Evolutionary conservation across 129 eudicot species (phyloP).

Genomic region (Erigeron canadensis): DNA sequence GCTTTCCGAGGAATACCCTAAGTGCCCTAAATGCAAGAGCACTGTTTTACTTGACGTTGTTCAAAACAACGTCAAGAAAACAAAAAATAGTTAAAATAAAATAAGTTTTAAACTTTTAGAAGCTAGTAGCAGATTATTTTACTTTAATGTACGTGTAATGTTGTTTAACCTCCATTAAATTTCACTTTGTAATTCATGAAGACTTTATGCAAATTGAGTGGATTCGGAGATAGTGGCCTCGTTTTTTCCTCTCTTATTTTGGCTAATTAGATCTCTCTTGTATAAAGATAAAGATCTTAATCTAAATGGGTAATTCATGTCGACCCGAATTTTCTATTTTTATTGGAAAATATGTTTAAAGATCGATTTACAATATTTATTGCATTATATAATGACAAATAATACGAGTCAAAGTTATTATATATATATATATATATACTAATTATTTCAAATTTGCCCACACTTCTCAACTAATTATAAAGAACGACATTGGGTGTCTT

Average conservation of each 20-base stretch:
- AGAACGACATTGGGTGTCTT: too few species aligned
- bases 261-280: too few species aligned
- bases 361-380: too few species aligned
- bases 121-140: constrained; percentile 21
- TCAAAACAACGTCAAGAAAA: constrained; percentile 40
- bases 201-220: constrained; percentile 18
- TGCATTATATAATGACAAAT: too few species aligned
- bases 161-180: constrained; percentile 38
- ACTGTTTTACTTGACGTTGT: constrained; percentile 69
- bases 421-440: too few species aligned
- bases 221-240: constrained; percentile 35
- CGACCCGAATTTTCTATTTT: too few species aligned
- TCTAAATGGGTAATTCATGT: too few species aligned
- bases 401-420: too few species aligned
- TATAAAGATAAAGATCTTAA: too few species aligned
- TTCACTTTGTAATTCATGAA: constrained; percentile 19
- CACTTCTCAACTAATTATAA: too few species aligned
- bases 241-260: constrained; percentile 5
- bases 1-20: constrained; percentile 61
- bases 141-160: constrained; percentile 16
- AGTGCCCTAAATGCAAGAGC: constrained; percentile 91
- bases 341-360: too few species aligned
- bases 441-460: too few species aligned
- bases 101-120: not conserved
- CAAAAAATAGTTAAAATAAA: constrained; percentile 21